These are phyloP conservation scores for Solanum hybrid DNA, from an alignment of 305 asterid genomes.

Conservation along the genomic window DNA sequence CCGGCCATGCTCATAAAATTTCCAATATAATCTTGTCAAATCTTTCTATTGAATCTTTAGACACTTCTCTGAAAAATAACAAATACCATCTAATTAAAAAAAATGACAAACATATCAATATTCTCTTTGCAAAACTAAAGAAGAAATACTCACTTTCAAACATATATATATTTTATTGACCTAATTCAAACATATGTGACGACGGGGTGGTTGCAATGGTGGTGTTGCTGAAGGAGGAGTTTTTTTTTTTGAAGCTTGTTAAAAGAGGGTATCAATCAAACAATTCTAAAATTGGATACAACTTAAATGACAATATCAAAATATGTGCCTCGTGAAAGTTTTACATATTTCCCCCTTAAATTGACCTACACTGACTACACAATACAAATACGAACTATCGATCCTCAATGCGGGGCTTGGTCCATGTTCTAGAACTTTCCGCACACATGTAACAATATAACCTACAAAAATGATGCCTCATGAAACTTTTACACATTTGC, in stretches of 20 bases:
- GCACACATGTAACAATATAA: background rate
- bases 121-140: background rate
- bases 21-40: background rate
- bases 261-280: background rate
- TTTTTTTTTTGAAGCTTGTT: background rate
- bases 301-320: background rate
- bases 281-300: background rate
- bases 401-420: background rate
- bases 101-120: background rate
- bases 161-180: background rate
- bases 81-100: background rate
- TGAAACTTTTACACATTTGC: background rate
- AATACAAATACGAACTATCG: background rate
- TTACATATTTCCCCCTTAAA: background rate
- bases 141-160: background rate
- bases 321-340: background rate
- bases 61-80: background rate
- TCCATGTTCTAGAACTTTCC: background rate
- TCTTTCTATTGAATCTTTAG: background rate
- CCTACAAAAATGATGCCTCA: background rate
- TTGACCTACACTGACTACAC: background rate
- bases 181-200: background rate
- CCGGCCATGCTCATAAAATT: background rate
- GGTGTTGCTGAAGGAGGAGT: background rate
- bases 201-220: background rate